Evolutionary conservation across 306 rosid genomes (phyloP).

Genomic region (Gillenia trifoliata): DNA sequence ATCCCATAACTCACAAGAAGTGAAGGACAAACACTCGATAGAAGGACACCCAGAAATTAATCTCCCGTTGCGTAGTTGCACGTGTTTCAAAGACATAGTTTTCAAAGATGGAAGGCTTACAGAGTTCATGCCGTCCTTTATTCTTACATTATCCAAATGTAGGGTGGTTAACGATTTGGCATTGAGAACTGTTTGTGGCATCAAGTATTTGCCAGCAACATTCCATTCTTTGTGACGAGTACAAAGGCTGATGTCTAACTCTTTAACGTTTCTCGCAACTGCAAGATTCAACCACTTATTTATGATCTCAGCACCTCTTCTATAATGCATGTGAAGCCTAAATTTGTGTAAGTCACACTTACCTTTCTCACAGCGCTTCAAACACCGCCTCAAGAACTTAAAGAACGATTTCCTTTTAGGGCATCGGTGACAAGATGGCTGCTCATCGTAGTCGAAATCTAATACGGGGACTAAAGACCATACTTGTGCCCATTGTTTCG

Average conservation of each 20-base stretch:
- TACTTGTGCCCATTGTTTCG: too few relatives aligned
- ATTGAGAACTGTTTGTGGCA: background rate
- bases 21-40: background rate
- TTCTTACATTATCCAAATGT: background rate
- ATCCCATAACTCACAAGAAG: background rate
- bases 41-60: background rate
- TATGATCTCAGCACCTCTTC: too few relatives aligned
- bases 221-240: background rate
- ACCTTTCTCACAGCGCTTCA: background rate
- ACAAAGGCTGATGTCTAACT: background rate
- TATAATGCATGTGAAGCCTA: background rate
- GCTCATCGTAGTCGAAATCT: too few relatives aligned
- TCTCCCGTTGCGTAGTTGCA: background rate
- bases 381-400: background rate
- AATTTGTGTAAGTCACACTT: background rate
- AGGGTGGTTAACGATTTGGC: background rate
- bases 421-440: too few relatives aligned
- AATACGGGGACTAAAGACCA: background rate
- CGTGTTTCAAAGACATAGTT: background rate
- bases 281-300: background rate
- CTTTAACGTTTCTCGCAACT: background rate
- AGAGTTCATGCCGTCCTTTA: background rate
- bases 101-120: background rate
- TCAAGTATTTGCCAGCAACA: too few relatives aligned
- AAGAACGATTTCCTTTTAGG: background rate